Evolutionary conservation across 2,329 filamentous ascomycete species (phyloP).

Genomic region (Apiospora marii): DNA sequence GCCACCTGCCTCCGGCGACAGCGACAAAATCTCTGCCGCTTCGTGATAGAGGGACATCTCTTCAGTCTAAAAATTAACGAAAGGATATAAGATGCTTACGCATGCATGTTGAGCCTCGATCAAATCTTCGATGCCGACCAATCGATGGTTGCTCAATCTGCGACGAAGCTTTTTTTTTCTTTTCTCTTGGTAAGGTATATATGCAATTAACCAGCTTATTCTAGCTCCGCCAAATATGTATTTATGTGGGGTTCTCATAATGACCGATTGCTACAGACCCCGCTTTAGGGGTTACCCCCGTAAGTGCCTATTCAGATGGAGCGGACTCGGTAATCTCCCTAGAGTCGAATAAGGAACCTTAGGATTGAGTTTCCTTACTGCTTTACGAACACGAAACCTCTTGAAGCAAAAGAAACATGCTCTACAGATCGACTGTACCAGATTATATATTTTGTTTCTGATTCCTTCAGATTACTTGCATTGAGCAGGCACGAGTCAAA

Average conservation of each 20-base stretch:
- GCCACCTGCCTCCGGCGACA: conserved; percentile 70
- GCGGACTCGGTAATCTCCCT: neutral
- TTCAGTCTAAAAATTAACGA: neutral
- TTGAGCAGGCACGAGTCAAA: neutral
- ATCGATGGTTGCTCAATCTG: neutral
- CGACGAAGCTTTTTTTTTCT: conserved; percentile 19
- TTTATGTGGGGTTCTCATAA: neutral
- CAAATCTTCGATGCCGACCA: neutral
- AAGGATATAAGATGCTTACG: neutral
- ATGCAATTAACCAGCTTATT: neutral
- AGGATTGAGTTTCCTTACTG: neutral
- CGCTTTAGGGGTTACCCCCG: neutral
- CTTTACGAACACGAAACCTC: too few relatives aligned
- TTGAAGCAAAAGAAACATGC: too few relatives aligned
- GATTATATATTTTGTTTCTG: neutral
- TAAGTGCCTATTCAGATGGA: neutral
- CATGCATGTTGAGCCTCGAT: conserved; percentile 3
- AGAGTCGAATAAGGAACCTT: too few relatives aligned
- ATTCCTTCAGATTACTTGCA: neutral
- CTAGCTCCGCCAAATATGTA: neutral
- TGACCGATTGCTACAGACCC: neutral
- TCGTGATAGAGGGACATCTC: conserved; percentile 95
- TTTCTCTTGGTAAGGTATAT: neutral
- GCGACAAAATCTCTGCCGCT: conserved; percentile 77
- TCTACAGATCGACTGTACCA: neutral